phyloP scores from a whole-genome alignment of 495 filamentous ascomycete genomes.

The Elaphomyces granulatus region DNA sequence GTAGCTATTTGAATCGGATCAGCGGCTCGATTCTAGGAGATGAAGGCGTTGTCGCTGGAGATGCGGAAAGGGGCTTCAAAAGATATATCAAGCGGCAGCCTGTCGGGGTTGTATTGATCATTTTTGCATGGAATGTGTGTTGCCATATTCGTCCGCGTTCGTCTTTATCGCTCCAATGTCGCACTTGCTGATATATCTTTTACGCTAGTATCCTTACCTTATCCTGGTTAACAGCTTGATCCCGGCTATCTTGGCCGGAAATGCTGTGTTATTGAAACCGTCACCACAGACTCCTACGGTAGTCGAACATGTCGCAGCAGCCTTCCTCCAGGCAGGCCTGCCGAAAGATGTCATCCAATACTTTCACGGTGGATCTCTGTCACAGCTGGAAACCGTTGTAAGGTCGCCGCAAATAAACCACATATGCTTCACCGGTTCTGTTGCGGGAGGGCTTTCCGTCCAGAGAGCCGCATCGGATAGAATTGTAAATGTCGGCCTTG shows the following conservation, averaged over 20 bases:
- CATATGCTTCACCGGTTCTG: constrained; percentile 89
- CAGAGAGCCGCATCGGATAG: constrained; percentile 68
- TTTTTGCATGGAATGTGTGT: constrained; percentile 92
- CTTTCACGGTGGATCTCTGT: constrained; percentile 68
- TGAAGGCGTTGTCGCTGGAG: constrained; percentile 46
- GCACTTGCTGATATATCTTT: too few species aligned
- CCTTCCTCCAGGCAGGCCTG: constrained; percentile 65
- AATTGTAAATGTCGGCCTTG: constrained; percentile 69
- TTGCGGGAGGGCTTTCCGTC: constrained; percentile 71
- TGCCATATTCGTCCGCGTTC: constrained; percentile 2
- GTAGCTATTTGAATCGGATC: constrained; percentile 67
- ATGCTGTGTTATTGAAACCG: constrained; percentile 82
- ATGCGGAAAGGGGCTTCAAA: constrained; percentile 73
- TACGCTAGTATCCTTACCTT: constrained; percentile 73
- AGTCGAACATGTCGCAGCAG: constrained; percentile 61
- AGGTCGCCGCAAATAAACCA: constrained; percentile 57
- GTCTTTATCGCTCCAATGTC: not conserved
- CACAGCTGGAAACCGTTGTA: constrained; percentile 55
- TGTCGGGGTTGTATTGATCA: constrained; percentile 66
- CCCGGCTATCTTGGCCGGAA: constrained; percentile 74
- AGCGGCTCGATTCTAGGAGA: constrained; percentile 48
- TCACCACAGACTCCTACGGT: constrained; percentile 89
- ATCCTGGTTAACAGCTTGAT: constrained; percentile 83
- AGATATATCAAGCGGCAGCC: constrained; percentile 76
- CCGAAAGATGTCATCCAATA: constrained; percentile 72